These are phyloP conservation scores for Solanum medicagineum DNA, from an alignment of 257 asterid species.

Conservation along the genomic window DNA sequence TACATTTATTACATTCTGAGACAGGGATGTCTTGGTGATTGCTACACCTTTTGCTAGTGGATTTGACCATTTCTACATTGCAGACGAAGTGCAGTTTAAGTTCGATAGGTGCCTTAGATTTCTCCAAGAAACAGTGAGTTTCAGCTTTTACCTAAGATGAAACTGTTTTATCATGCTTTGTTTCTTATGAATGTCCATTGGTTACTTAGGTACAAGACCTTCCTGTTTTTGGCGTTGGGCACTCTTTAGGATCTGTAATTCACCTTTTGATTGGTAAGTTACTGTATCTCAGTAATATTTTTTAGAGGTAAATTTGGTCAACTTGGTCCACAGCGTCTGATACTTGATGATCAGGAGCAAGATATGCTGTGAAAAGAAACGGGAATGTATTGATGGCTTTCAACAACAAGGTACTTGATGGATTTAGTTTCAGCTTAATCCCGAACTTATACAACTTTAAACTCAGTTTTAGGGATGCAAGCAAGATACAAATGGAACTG, in stretches of 20 bases:
- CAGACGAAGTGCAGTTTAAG: slow-evolving; percentile 90
- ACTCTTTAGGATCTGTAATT: slow-evolving; percentile 84
- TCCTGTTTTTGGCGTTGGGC: slow-evolving; percentile 87
- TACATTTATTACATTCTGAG: slow-evolving; percentile 14
- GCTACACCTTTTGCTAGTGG: slow-evolving; percentile 98
- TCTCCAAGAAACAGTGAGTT: slow-evolving; percentile 63
- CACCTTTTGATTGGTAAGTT: slow-evolving; percentile 80
- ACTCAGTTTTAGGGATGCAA: neutral
- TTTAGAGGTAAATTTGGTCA: neutral
- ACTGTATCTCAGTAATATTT: neutral
- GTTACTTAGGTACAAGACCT: slow-evolving; percentile 53
- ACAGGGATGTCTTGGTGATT: slow-evolving; percentile 76
- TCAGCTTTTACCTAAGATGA: slow-evolving; percentile 1
- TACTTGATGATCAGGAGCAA: slow-evolving; percentile 55
- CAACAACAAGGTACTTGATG: slow-evolving; percentile 61
- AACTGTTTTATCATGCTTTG: neutral
- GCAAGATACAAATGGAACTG: neutral
- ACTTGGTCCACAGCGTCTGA: slow-evolving; percentile 2
- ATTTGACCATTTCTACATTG: slow-evolving; percentile 84
- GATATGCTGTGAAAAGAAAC: slow-evolving; percentile 83
- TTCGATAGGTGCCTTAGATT: slow-evolving; percentile 69
- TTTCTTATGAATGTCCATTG: slow-evolving; percentile 6
- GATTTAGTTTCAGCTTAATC: neutral
- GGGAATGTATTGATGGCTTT: slow-evolving; percentile 86
- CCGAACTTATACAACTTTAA: neutral